Conservation (phyloP, 2,329 filamentous ascomycete genomes). For the Calonectria pseudoreteaudii region DNA sequence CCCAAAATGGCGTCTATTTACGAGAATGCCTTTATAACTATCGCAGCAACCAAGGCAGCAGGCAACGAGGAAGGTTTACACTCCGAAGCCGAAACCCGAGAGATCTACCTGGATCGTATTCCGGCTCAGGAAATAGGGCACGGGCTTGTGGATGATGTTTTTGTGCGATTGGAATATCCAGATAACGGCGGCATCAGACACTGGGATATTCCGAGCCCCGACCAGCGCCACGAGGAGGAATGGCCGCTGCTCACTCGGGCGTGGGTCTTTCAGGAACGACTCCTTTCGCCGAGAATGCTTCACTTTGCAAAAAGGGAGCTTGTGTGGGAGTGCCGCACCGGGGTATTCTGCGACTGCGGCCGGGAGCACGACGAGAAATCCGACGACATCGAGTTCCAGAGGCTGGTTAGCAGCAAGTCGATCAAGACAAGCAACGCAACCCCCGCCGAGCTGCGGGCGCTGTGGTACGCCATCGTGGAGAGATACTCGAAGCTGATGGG, state of each 20-base stretch:
- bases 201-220: constrained; percentile 10
- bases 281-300: constrained; percentile 30
- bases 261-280: constrained; percentile 32
- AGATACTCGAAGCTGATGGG: constrained; percentile 22
- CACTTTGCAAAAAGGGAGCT: constrained; percentile 28
- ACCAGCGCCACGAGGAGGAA: background rate
- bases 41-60: constrained; percentile 23
- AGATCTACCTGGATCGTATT: constrained; percentile 5
- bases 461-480: constrained; percentile 27
- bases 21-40: constrained; percentile 24
- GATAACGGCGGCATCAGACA: constrained; percentile 8
- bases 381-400: constrained; percentile 20
- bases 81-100: background rate
- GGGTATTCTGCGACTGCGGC: constrained; percentile 22
- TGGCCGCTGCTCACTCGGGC: constrained; percentile 29
- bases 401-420: constrained; percentile 16
- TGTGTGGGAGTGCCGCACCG: constrained; percentile 26
- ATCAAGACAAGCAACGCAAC: constrained; percentile 26
- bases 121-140: constrained; percentile 5
- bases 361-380: background rate
- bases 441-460: constrained; percentile 5
- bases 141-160: constrained; percentile 18
- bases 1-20: constrained; percentile 27
- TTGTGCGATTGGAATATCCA: constrained; percentile 8
- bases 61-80: constrained; percentile 23